phyloP scores from a whole-genome alignment of 2,329 filamentous ascomycete species.

The Exophiala alcalophila region DNA sequence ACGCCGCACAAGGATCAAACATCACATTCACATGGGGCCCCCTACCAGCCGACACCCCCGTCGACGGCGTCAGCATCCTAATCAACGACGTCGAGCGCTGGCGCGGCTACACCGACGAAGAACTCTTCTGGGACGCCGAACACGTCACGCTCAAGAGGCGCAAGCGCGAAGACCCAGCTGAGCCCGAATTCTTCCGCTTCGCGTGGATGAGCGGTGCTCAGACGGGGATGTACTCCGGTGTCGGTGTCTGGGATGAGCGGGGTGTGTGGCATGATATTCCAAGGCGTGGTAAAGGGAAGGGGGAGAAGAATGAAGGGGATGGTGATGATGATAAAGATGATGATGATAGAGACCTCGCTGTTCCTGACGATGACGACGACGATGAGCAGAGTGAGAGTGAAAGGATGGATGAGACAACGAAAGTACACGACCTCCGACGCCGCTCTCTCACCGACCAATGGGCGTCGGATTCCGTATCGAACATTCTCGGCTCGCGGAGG shows the following conservation, averaged over 20 bases:
- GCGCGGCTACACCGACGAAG: slow-evolving; percentile 54
- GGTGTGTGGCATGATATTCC: slow-evolving; percentile 25
- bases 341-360: not conserved
- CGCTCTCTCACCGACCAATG: too few relatives aligned
- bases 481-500: too few relatives aligned
- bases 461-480: too few relatives aligned
- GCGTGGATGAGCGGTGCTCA: slow-evolving; percentile 40
- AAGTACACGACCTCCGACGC: too few relatives aligned
- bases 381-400: not conserved
- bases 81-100: slow-evolving; percentile 64
- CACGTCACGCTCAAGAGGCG: slow-evolving; percentile 23
- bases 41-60: slow-evolving; percentile 32
- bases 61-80: slow-evolving; percentile 58
- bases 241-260: slow-evolving; percentile 29
- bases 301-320: not conserved
- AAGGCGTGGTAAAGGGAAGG: not conserved
- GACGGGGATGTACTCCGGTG: slow-evolving; percentile 27
- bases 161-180: slow-evolving; percentile 11
- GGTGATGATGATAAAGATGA: slow-evolving; percentile 4
- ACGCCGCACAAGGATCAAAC: slow-evolving; percentile 34
- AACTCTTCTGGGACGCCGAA: slow-evolving; percentile 39
- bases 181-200: slow-evolving; percentile 47
- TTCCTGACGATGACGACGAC: not conserved
- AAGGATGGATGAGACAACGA: too few relatives aligned
- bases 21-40: slow-evolving; percentile 48